A percentile compares a stretch with the other conserved stretches of the same genome.
These are phyloP conservation scores for Sporopachydermia cereana DNA, from an alignment of 1,139 yeast species.

Conservation along the genomic window DNA sequence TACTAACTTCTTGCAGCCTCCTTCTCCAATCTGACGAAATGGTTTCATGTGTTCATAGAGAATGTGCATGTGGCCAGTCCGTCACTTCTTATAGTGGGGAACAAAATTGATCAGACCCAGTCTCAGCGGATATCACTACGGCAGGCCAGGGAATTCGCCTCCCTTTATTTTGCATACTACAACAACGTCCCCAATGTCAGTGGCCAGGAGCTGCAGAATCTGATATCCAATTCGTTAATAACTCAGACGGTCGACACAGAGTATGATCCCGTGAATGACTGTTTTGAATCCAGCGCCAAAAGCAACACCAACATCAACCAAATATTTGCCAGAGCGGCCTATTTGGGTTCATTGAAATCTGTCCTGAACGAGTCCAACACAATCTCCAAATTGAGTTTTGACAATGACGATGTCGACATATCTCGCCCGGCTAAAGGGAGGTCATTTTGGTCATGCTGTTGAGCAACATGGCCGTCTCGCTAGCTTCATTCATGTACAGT, in stretches of 20 bases:
- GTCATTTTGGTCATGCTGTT: slow-evolving; percentile 4
- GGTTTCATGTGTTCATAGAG: slow-evolving; percentile 40
- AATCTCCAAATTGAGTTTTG: slow-evolving; percentile 4
- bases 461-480: neutral
- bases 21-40: slow-evolving; percentile 37
- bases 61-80: slow-evolving; percentile 41
- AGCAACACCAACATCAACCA: slow-evolving; percentile 11
- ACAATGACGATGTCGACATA: neutral
- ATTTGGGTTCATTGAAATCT: slow-evolving; percentile 7
- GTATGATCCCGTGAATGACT: slow-evolving; percentile 7
- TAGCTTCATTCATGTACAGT: no score
- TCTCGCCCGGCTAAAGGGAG: neutral
- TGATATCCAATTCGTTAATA: neutral
- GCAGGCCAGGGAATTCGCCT: slow-evolving; percentile 15
- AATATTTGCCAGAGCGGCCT: slow-evolving; percentile 12
- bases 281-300: slow-evolving; percentile 16
- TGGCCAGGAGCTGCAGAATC: neutral
- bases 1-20: slow-evolving; percentile 14
- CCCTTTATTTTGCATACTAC: neutral
- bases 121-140: slow-evolving; percentile 13
- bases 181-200: neutral
- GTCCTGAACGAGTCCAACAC: slow-evolving; percentile 4
- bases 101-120: slow-evolving; percentile 33
- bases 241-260: neutral
- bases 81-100: slow-evolving; percentile 43